Percentiles rank a stretch among this genome's conserved stretches.
Evolutionary conservation across 306 rosid genomes (phyloP).

Genomic region (Abrus precatorius): DNA sequence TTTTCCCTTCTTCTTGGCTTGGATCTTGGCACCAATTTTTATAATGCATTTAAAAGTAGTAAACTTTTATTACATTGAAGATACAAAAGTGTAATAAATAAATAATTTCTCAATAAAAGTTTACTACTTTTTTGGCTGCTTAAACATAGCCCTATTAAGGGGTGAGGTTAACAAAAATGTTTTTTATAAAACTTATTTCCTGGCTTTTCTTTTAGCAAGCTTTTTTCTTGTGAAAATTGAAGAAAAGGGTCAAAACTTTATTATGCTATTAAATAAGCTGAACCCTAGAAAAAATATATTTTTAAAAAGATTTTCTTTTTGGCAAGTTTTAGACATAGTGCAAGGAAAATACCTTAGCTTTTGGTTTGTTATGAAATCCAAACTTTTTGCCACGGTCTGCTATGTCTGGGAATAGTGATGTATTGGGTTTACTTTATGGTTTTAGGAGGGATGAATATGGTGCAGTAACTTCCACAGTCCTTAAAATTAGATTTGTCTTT

Average conservation of each 20-base stretch:
- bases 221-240: not conserved
- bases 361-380: conserved; percentile 4
- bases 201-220: too few species aligned
- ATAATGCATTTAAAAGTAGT: not conserved
- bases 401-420: not conserved
- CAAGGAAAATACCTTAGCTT: not conserved
- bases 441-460: too few species aligned
- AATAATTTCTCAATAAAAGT: too few species aligned
- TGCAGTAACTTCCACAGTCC: not conserved
- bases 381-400: not conserved
- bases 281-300: not conserved
- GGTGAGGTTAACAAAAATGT: too few species aligned
- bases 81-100: too few species aligned
- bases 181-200: too few species aligned
- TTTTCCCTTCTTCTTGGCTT: not conserved
- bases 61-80: too few species aligned
- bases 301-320: too few species aligned
- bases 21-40: not conserved
- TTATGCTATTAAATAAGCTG: not conserved
- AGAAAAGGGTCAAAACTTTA: not conserved
- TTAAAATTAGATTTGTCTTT: not conserved
- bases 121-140: too few species aligned
- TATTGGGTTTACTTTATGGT: too few species aligned
- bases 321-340: not conserved
- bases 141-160: too few species aligned